Evolutionary conservation across 257 asterid species (phyloP).

Genomic region (Scutellaria baicalensis): DNA sequence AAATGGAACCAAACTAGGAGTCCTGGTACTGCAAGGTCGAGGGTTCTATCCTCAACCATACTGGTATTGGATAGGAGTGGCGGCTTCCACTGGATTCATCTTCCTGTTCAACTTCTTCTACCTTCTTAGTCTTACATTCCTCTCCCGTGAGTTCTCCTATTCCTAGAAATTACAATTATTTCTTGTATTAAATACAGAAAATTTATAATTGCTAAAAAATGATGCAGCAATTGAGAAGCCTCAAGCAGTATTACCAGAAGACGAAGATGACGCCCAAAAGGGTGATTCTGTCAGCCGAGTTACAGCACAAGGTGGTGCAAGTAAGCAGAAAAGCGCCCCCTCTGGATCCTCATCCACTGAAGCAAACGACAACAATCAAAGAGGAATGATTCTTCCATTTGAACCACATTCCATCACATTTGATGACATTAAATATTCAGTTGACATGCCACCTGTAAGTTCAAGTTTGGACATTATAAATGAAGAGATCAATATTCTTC

Average conservation of each 20-base stretch:
- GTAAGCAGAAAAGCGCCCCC: slow-evolving; percentile 18
- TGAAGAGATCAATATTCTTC: background rate
- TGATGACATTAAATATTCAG: slow-evolving; percentile 61
- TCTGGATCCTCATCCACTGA: slow-evolving; percentile 19
- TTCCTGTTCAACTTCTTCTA: slow-evolving; percentile 31
- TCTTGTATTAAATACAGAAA: background rate
- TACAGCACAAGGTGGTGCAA: background rate
- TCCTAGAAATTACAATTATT: background rate
- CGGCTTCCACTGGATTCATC: slow-evolving; percentile 37
- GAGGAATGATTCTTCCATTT: slow-evolving; percentile 87
- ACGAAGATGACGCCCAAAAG: slow-evolving; percentile 10
- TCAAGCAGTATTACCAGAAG: slow-evolving; percentile 45
- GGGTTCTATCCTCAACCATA: slow-evolving; percentile 49
- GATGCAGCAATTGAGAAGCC: slow-evolving; percentile 52
- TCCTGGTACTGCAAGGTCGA: slow-evolving; percentile 19
- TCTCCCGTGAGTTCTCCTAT: slow-evolving; percentile 37
- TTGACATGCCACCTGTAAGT: slow-evolving; percentile 81
- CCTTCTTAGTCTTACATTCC: slow-evolving; percentile 30
- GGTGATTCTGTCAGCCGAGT: background rate
- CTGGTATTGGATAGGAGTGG: slow-evolving; percentile 69
- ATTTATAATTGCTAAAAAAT: background rate
- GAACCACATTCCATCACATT: slow-evolving; percentile 85
- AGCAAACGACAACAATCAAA: slow-evolving; percentile 23
- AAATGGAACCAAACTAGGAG: slow-evolving; percentile 44
- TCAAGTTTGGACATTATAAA: background rate